Evolutionary conservation across 495 filamentous ascomycete genomes (phyloP), one percentile per base, ranked within the genome.

Genomic region (Penicillium psychrofluorescens): DNA sequence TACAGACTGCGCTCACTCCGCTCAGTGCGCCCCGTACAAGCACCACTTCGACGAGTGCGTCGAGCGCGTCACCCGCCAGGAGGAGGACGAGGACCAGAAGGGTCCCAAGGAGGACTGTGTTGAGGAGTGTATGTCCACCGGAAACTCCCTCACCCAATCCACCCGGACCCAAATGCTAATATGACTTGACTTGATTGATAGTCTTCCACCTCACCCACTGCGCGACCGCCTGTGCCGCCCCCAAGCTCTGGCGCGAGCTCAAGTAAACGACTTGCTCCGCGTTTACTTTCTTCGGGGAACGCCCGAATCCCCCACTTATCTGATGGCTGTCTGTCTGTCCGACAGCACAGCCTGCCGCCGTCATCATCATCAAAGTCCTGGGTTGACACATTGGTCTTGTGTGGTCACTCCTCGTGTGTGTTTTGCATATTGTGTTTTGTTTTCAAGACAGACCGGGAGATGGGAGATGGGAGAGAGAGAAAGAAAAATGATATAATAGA

Each of bases 191-290:
- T 29, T n/a, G 9, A 35, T 29, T 27, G 35, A 30, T 48, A 98
- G 92, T 95, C 80, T 98, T 98, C 83, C 92, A 98, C 71, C 84
- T 97, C 56, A 78, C 84, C 52, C 92, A 97, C 76, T 98, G 92
- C 72, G 88, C 90, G 43, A 83, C 76, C 56, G 67, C 81, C 62
- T 97, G 91, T 63, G 92, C 92, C 42, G 94, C 91, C 34, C 94
- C 92, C 54, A 95, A 94, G 82, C 83, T 98, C 61, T 98, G 85
- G 76, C 77, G 81, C 45, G 63, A 78, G 58, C 84, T 97, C 61
- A 95, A 94, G 76, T 98, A 90, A 77, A 71, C 44, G 44, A 55
- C 43, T 62, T 43, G 36, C 38, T 42, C 31, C 38, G 29, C 34
- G 52, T 48, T 47, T 44, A 45, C 13, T 33, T 27, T 10, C 11